Evolutionary conservation across 352 stramenopile species (phyloP).

Genomic region (Phytopythium ostracodes): DNA sequence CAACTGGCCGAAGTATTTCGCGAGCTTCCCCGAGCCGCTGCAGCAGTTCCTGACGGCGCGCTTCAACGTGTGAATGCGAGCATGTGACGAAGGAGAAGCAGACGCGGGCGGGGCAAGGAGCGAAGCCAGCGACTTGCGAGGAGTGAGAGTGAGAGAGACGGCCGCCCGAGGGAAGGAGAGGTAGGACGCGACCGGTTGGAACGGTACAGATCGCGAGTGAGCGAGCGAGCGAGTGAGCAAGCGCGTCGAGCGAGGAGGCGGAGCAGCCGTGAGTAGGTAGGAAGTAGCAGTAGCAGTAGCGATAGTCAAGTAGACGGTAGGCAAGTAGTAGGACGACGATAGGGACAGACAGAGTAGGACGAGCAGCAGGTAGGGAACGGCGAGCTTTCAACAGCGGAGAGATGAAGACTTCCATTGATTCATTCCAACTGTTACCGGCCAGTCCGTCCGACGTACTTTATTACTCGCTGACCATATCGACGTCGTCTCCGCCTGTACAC

Average conservation of each 20-base stretch:
- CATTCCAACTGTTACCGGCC: no score
- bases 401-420: background rate
- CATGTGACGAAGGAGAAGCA: no score
- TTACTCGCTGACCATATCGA: background rate
- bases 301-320: conserved; percentile 35
- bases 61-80: conserved; percentile 67
- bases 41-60: conserved; percentile 74
- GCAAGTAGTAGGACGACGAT: conserved; percentile 24
- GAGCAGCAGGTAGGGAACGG: background rate
- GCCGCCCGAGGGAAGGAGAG: background rate
- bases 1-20: conserved; percentile 85
- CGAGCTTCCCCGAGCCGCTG: conserved; percentile 76
- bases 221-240: conserved; percentile 9
- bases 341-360: background rate
- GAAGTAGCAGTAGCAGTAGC: conserved; percentile 37
- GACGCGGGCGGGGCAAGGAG: background rate
- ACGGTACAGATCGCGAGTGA: conserved; percentile 4
- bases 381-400: background rate
- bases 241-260: conserved; percentile 6
- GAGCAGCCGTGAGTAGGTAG: conserved; percentile 9
- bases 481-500: background rate
- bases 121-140: conserved; percentile 5
- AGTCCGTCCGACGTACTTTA: no score
- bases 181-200: background rate
- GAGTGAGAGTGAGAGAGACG: conserved; percentile 2